A percentile compares a stretch with the other conserved stretches of the same genome.
Evolutionary conservation across 345 rosid species (phyloP).

Genomic region (Bruguiera parviflora): DNA sequence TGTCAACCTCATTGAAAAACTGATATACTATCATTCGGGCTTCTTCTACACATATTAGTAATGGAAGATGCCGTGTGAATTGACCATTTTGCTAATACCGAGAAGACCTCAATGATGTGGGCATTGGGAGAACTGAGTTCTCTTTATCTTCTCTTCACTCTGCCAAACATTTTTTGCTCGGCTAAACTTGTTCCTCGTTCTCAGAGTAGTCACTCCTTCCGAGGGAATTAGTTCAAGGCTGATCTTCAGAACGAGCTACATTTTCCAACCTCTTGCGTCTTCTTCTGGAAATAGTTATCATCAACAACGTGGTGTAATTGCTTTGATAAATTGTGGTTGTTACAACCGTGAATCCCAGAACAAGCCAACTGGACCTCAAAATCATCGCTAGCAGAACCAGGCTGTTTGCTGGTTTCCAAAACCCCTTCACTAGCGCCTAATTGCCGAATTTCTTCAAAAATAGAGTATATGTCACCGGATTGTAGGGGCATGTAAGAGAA

Average conservation of each 20-base stretch:
- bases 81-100: constrained; percentile 5
- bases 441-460: constrained; percentile 7
- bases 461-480: constrained; percentile 10
- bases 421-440: background rate
- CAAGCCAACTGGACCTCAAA: constrained; percentile 3
- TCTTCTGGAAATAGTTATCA: constrained; percentile 3
- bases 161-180: constrained; percentile 1
- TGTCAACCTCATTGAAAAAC: too few relatives aligned
- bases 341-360: constrained; percentile 12
- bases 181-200: background rate
- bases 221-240: constrained; percentile 17
- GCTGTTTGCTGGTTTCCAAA: background rate
- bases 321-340: constrained; percentile 4
- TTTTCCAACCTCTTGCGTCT: constrained; percentile 8
- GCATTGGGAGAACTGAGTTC: constrained; percentile 6
- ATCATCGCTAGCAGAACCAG: constrained; percentile 3
- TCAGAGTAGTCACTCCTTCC: constrained; percentile 9
- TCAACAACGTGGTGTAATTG: constrained; percentile 3
- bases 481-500: constrained; percentile 5
- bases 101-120: constrained; percentile 8
- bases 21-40: background rate
- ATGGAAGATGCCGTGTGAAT: constrained; percentile 14
- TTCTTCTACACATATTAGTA: constrained; percentile 8
- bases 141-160: constrained; percentile 15
- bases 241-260: constrained; percentile 8